Evolutionary conservation across 257 asterid genomes (phyloP), one percentile per base, ranked within the genome.

Genomic region (Lavandula angustifolia): DNA sequence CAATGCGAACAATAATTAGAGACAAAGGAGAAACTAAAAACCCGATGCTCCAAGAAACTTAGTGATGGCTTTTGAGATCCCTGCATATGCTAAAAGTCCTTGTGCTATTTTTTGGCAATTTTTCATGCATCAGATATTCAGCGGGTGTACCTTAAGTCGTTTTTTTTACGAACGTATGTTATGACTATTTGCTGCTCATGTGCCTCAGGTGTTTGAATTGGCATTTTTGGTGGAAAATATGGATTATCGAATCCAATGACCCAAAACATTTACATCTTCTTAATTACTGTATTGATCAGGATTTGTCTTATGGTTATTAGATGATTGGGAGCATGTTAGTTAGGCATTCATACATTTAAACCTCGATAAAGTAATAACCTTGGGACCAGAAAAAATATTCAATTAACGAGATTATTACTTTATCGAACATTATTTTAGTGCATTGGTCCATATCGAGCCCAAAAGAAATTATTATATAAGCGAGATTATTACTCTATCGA

Each of bases 321-420:
- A 14, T 67, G 13, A 38, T 40, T 27, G 29, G 62, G 10, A 62
- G 61, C 71, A 35, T 67, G 59, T 48, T 58, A 54, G 67, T 65
- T 9, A n/a, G 63, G 72, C 9, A 40, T 71, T 58, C 7, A 32
- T 58, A n/a, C n/a, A n/a, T n/a, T n/a, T n/a, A n/a, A n/a, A n/a
- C n/a, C n/a, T n/a, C n/a, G n/a, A n/a, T n/a, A n/a, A n/a, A n/a
- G n/a, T n/a, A n/a, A n/a, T n/a, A n/a, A n/a, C n/a, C n/a, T n/a
- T n/a, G n/a, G n/a, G n/a, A n/a, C n/a, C n/a, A n/a, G n/a, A n/a
- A n/a, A n/a, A n/a, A n/a, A n/a, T n/a, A n/a, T n/a, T n/a, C n/a
- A n/a, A n/a, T n/a, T n/a, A n/a, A n/a, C n/a, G n/a, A n/a, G n/a
- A n/a, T n/a, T n/a, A n/a, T n/a, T n/a, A n/a, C n/a, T n/a, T n/a